Base-by-base conservation (phyloP, 139 green algal species). In the Spirogloea muscicola region DNA sequence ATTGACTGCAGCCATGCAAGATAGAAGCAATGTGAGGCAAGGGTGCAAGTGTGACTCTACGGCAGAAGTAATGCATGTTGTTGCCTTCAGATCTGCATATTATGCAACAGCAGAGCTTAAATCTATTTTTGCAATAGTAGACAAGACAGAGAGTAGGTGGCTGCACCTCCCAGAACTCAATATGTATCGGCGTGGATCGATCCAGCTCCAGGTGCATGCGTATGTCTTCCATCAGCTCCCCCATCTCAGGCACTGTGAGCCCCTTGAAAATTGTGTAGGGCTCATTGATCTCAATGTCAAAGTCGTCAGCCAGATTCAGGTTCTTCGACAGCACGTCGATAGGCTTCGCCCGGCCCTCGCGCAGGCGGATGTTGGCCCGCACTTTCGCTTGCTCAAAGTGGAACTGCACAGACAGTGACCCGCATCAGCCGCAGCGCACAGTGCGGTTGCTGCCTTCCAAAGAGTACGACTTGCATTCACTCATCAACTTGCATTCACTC, bases 291-390 rank as follows among this genome's bases (percentile, higher is more conserved):
- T 74, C 39, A 3, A 84, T 39, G 52, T 84, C 52, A 43, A 81
- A 76, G 3, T 79, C 77, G 10, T 59, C 42, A 1, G 40, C 27
- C 5, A 68, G 44, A 3, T 57, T 68, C 10, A 84, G 69, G 41
- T 82, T 78, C 33, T 77, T 72, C 21, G 72, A 48, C 18, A 86
- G 48, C 6, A 84, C 31, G 64, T 86, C 81, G 16, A 84, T 81
- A 29, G 81, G 67, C 67, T 83, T 84, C 4, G 81, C 76, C 16
- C 81, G 63, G 3, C 81, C 81, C 39, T 86, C 71, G 5, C 49
- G 44, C 33, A 84, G 27, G 2, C 81, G 69, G 34, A 86, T 86
- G 29, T 82, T 58, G 0, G 77, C 65, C 0, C 81, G 64, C 48
- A 76, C 37, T 18, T 71, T 77, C 16, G 31, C 34, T 57, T 84